Conservation (phyloP, 2,329 filamentous ascomycete genomes). For the Clonostachys chloroleuca region DNA sequence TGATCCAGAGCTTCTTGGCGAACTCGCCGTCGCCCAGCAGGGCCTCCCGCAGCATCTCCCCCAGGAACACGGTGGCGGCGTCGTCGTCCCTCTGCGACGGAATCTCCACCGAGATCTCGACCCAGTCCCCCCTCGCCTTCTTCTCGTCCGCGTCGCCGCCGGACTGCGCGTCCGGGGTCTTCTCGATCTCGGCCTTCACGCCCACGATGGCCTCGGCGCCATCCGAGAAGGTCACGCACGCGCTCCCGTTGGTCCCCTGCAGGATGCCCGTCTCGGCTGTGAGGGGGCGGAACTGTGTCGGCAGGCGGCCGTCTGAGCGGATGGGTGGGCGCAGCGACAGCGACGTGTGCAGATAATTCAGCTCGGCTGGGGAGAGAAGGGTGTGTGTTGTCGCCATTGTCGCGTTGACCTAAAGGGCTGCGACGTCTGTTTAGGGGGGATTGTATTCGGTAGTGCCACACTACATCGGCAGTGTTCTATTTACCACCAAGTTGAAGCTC, state of each 20-base stretch:
- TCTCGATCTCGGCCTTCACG: constrained; percentile 91
- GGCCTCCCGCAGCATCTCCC: constrained; percentile 84
- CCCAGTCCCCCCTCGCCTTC: constrained; percentile 58
- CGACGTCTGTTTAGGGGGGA: background rate
- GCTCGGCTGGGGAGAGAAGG: constrained; percentile 89
- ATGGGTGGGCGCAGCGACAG: constrained; percentile 79
- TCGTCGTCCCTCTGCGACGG: constrained; percentile 90
- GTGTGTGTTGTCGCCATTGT: constrained; percentile 64
- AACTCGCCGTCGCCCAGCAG: constrained; percentile 69
- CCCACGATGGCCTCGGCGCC: constrained; percentile 95
- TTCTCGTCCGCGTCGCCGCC: constrained; percentile 32
- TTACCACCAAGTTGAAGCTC: background rate
- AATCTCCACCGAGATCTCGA: constrained; percentile 89
- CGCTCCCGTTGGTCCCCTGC: constrained; percentile 85
- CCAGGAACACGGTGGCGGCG: constrained; percentile 78
- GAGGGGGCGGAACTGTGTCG: constrained; percentile 86
- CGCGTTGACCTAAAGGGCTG: background rate
- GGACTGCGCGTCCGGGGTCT: constrained; percentile 38
- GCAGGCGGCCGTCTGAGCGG: constrained; percentile 78
- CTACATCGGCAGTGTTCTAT: background rate
- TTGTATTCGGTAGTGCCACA: no score
- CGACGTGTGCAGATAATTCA: constrained; percentile 89
- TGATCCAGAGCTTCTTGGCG: constrained; percentile 76
- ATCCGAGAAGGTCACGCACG: constrained; percentile 89
- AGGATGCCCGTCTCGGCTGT: constrained; percentile 88